These are phyloP conservation scores for Penicillium crustosum DNA, from an alignment of 2,329 filamentous ascomycete genomes.

Conservation along the genomic window DNA sequence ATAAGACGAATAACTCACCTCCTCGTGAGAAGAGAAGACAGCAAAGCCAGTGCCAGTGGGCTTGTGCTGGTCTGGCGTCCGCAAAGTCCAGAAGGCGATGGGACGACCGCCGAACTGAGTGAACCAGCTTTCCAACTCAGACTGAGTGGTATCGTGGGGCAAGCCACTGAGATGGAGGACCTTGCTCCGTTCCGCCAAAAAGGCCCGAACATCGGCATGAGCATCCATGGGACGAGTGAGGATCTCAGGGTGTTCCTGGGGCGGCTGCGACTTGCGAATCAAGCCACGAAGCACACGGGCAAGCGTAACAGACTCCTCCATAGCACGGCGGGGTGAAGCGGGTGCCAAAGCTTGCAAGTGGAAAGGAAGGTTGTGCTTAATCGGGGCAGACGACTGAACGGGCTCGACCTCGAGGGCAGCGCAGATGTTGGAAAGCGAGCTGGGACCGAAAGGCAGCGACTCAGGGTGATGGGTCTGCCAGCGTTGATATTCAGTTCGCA, in stretches of 20 bases:
- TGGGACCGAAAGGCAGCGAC: constrained; percentile 93
- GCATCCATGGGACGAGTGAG: constrained; percentile 95
- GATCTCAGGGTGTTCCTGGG: constrained; percentile 91
- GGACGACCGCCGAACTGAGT: constrained; percentile 97
- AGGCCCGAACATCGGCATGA: constrained; percentile 90
- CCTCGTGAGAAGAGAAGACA: constrained; percentile 97
- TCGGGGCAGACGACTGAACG: constrained; percentile 93
- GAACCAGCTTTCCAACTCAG: constrained; percentile 98
- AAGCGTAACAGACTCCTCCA: constrained; percentile 95
- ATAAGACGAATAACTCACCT: constrained; percentile 61
- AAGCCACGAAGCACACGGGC: constrained; percentile 88
- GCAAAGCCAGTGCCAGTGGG: constrained; percentile 98
- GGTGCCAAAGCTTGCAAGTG: constrained; percentile 94
- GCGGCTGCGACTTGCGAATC: constrained; percentile 92
- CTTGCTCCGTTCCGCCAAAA: constrained; percentile 94
- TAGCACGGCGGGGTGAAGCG: constrained; percentile 89
- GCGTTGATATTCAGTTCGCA: constrained; percentile 94
- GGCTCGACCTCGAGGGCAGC: constrained; percentile 97
- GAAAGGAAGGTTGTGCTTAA: constrained; percentile 98
- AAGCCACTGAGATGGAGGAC: constrained; percentile 97
- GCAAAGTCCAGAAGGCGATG: constrained; percentile 98
- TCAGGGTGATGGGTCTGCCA: constrained; percentile 99
- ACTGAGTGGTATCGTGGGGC: constrained; percentile 97
- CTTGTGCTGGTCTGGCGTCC: constrained; percentile 98
- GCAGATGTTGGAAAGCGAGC: constrained; percentile 95